Evolutionary conservation across 164 flowering plant species (phyloP).

Genomic region (Dillenia suffruticosa): DNA sequence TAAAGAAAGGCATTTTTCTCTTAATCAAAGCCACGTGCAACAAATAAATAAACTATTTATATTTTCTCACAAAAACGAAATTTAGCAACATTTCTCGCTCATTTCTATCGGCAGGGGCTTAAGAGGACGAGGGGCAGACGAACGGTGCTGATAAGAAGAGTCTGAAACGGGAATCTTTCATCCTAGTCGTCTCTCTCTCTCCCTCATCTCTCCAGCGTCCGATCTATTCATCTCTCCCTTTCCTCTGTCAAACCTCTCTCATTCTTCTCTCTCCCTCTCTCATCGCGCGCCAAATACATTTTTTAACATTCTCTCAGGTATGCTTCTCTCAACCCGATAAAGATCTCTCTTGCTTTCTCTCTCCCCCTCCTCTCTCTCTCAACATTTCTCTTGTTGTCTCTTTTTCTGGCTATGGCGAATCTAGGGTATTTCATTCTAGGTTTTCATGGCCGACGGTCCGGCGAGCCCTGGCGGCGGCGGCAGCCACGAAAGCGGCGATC

Average conservation of each 20-base stretch:
- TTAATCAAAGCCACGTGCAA: too few species aligned
- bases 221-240: conserved; percentile 16
- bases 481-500: conserved; percentile 38
- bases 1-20: too few species aligned
- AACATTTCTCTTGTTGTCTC: conserved; percentile 1
- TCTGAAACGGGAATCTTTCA: conserved; percentile 2
- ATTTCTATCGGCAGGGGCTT: too few species aligned
- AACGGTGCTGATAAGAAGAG: conserved; percentile 29
- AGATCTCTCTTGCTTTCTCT: background rate
- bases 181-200: conserved; percentile 21
- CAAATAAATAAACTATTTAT: too few species aligned
- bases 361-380: background rate
- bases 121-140: conserved; percentile 2
- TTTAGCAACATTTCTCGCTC: too few species aligned
- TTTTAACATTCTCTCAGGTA: background rate
- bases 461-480: conserved; percentile 36
- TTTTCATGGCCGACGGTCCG: conserved; percentile 28
- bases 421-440: conserved; percentile 9
- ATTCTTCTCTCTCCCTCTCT: background rate
- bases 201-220: conserved; percentile 36
- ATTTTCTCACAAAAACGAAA: too few species aligned
- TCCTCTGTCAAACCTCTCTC: conserved; percentile 1
- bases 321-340: background rate
- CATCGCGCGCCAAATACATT: conserved; percentile 24
- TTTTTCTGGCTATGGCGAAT: conserved; percentile 3